phyloP scores from a whole-genome alignment of 2,329 filamentous ascomycete genomes.

The Fusarium musae region DNA sequence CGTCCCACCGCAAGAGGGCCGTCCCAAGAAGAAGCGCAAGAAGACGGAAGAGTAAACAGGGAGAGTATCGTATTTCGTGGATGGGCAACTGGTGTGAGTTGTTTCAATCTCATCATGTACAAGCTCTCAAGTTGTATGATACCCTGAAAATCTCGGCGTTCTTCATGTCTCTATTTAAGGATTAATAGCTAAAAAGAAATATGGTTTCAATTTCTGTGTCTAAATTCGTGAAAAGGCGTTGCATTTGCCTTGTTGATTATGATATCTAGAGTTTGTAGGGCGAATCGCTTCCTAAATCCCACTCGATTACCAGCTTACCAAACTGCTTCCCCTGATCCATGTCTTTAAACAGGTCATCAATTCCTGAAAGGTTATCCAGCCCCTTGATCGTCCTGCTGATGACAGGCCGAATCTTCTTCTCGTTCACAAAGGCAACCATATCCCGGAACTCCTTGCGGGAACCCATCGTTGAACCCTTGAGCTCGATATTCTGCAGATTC shows the following conservation, averaged over 20 bases:
- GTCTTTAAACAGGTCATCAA: conserved; percentile 85
- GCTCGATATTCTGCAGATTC: conserved; percentile 87
- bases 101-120: conserved; percentile 12
- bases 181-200: conserved; percentile 19
- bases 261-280: conserved; percentile 54
- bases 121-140: conserved; percentile 45
- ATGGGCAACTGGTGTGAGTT: conserved; percentile 38
- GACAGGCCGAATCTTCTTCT: conserved; percentile 79
- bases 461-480: conserved; percentile 90
- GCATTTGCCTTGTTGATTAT: neutral
- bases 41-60: conserved; percentile 54
- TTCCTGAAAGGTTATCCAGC: conserved; percentile 78
- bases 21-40: conserved; percentile 73
- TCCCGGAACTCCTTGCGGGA: conserved; percentile 89
- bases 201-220: neutral
- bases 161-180: conserved; percentile 29
- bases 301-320: conserved; percentile 88
- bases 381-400: conserved; percentile 80
- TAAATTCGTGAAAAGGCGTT: neutral
- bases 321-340: conserved; percentile 90
- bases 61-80: conserved; percentile 24
- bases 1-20: conserved; percentile 83
- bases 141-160: conserved; percentile 45
- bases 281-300: conserved; percentile 55
- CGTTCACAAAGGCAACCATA: conserved; percentile 84